Percentiles rank a stretch among this genome's conserved stretches.
phyloP scores from a whole-genome alignment of 371 early-diverging fungal species.

The Mortierella sp. region DNA sequence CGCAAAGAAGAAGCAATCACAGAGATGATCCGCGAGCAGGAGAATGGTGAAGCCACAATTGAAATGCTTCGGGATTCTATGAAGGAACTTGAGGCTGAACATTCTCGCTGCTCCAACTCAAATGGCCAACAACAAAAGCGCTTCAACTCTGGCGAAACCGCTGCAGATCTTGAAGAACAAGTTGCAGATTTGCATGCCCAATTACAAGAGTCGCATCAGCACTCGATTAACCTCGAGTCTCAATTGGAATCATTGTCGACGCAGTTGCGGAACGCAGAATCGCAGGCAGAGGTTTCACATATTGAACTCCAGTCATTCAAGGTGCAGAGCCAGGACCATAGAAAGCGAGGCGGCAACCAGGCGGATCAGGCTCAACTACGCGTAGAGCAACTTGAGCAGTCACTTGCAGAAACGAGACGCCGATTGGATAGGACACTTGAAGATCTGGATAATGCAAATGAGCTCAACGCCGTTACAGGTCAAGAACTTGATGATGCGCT shows the following conservation, averaged over 20 bases:
- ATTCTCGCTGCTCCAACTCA: conserved; percentile 16
- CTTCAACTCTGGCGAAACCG: neutral
- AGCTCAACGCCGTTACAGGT: conserved; percentile 36
- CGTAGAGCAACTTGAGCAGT: conserved; percentile 28
- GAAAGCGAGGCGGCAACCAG: conserved; percentile 11
- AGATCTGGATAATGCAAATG: conserved; percentile 44
- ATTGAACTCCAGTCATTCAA: conserved; percentile 28
- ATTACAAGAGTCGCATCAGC: conserved; percentile 34
- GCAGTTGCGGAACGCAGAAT: conserved; percentile 5
- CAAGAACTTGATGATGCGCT: conserved; percentile 53
- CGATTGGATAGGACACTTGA: conserved; percentile 25
- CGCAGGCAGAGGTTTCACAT: conserved; percentile 12
- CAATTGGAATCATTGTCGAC: conserved; percentile 11
- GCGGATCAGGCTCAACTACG: conserved; percentile 8
- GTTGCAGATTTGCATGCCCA: conserved; percentile 37
- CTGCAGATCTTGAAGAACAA: conserved; percentile 31
- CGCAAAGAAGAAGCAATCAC: conserved; percentile 67
- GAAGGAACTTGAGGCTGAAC: conserved; percentile 56
- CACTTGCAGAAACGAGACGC: conserved; percentile 25
- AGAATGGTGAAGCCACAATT: conserved; percentile 72
- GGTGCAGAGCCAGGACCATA: conserved; percentile 26
- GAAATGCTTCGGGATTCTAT: conserved; percentile 71
- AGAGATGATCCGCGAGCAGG: conserved; percentile 64
- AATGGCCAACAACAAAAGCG: neutral
- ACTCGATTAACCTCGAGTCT: conserved; percentile 20